Evolutionary conservation across 495 filamentous ascomycete species (phyloP).

Genomic region (Penicillium paxilli): DNA sequence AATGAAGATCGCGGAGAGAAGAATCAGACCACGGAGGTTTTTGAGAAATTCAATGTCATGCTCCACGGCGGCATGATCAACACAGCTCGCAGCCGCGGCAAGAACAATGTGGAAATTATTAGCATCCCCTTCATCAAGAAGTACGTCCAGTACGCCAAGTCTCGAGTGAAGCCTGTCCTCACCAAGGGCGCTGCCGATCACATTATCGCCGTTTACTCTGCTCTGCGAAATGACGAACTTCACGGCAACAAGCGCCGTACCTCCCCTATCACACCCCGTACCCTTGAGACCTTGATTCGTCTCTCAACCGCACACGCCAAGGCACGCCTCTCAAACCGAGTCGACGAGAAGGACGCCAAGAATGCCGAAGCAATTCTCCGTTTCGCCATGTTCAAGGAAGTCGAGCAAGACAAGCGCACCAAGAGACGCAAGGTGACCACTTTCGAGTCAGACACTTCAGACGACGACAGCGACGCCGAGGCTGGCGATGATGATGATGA

Average conservation of each 20-base stretch:
- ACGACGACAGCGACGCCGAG: slow-evolving; percentile 40
- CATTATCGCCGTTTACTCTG: slow-evolving; percentile 90
- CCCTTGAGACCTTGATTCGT: slow-evolving; percentile 95
- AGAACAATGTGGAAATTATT: slow-evolving; percentile 84
- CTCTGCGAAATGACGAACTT: slow-evolving; percentile 93
- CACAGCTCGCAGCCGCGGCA: slow-evolving; percentile 66
- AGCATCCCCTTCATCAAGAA: slow-evolving; percentile 99
- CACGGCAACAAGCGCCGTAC: slow-evolving; percentile 92
- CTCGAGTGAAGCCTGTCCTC: slow-evolving; percentile 82
- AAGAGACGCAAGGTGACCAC: slow-evolving; percentile 61
- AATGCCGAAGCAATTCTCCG: slow-evolving; percentile 88
- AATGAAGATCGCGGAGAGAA: slow-evolving; percentile 74
- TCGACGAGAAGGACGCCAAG: slow-evolving; percentile 87
- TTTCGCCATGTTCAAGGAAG: slow-evolving; percentile 97
- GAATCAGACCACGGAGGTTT: slow-evolving; percentile 80
- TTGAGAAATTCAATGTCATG: slow-evolving; percentile 95
- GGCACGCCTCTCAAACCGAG: slow-evolving; percentile 83
- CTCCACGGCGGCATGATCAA: slow-evolving; percentile 88
- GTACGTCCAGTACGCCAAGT: slow-evolving; percentile 98
- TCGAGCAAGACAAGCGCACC: slow-evolving; percentile 81
- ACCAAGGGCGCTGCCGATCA: slow-evolving; percentile 93
- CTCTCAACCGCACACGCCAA: slow-evolving; percentile 96
- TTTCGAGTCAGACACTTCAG: slow-evolving; percentile 47
- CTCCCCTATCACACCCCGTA: slow-evolving; percentile 94
- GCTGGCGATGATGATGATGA: slow-evolving; percentile 41